Base-by-base conservation (phyloP, 2,329 filamentous ascomycete genomes). In the Fusarium illudens region DNA sequence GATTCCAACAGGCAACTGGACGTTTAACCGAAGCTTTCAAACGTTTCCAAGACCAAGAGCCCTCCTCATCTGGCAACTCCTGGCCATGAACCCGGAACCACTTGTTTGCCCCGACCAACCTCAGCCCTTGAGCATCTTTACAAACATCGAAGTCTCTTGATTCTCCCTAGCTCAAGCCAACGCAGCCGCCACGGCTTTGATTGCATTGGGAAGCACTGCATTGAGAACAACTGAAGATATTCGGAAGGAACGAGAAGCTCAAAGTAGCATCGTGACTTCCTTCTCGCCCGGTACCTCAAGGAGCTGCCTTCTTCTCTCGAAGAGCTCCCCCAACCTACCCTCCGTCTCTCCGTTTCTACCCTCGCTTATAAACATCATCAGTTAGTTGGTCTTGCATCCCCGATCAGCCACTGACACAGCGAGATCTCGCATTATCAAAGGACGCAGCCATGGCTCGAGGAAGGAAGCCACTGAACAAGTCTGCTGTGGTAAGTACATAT, bases 391-490 rank as follows among this genome's bases (percentile, higher is more conserved):
- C 56, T 33, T 60, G 61, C 44, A 30, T 48, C 20, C 15, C 20
- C 15, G 22, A 48, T 29, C 42, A 48, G 4, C 11, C 20, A 20
- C 50, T 30, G 22, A 48, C 51, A 15, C 20, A 32, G 20, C 8
- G 30, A 37, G 22, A 12, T 8, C 13, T 59, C 25, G 50, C 58
- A 30, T 48, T 64, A 22, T 46, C 55, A 22, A 19, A 32, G 34
- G 33, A 50, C 37, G 17, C 42, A 65, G 36, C 17, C n/a, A 73
- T 74, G 66, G 51, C 49, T 54, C 65, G 58, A 68, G 68, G 60
- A 61, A 73, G 57, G 69, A 72, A 71, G 65, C 48, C 42, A 15
- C 7, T 49, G 11, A 51, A 37, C 27, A 62, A 57, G 32, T 25
- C 53, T 27, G 39, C 42, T 36, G 49, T 50, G 65, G 71, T 73